Base-by-base conservation (phyloP, 768 basidiomycete species). In the Kwoniella newhampshirensis region DNA sequence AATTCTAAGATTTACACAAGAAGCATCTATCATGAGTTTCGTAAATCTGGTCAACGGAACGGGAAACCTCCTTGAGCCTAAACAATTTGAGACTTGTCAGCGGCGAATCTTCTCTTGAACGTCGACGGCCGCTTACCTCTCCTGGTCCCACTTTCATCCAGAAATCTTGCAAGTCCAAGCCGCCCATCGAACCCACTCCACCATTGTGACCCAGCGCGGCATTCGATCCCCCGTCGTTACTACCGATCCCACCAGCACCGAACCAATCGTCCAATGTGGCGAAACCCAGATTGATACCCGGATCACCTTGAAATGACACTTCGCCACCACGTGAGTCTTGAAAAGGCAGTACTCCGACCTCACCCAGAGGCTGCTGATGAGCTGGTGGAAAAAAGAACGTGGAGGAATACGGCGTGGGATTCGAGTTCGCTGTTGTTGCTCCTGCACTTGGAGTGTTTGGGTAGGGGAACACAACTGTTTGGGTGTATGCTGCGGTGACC, bases 41-140 rank as follows among this genome's bases (percentile, higher is more conserved):
- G n/a, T n/a, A n/a, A n/a, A n/a, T 28, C 23, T 13, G 27, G 36
- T 51, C 35, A 69, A 18, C 65, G 51, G 59, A 72, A 72, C 8
- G 67, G 67, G 56, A 72, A 72, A 13, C 67, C 70, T 15, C 67
- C 70, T 60, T 69, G 64, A n/a, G 65, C 70, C 67, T 69, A 36
- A 11, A 23, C 5, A 3, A 8, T 15, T 4, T 4, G 12, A n/a
- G 13, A 26, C 12, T 20, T 23, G 49, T 60, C 47, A 57, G 59
- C 48, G 11, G n/a, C 4, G 18, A 25, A n/a, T 40, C 28, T 36
- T 41, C 7, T 11, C 1, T 32, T n/a, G 8, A 12, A 21, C 2
- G 18, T 2, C 6, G n/a, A 32, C 4, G 8, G 6, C n/a, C 5
- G 55, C 64, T 60, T 55, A 69, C 68, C 57, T 72, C 70, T 37